phyloP scores from a whole-genome alignment of 495 filamentous ascomycete species.

The Hyaloscypha hepaticicola region DNA sequence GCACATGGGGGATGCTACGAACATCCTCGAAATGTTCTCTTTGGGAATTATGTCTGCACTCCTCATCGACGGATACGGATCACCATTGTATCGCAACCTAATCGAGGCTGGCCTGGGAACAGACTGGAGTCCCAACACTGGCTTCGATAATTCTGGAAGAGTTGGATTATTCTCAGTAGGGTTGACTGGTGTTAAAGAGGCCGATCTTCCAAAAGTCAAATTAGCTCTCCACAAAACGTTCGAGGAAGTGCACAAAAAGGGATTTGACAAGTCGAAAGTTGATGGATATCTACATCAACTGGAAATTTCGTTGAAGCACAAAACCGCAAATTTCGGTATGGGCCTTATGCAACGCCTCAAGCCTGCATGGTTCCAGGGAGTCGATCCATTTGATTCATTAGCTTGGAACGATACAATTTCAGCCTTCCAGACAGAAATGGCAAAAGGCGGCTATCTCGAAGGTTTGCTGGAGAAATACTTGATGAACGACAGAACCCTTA shows the following conservation, averaged over 20 bases:
- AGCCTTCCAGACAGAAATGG: conserved; percentile 72
- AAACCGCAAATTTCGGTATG: conserved; percentile 92
- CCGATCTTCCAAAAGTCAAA: conserved; percentile 74
- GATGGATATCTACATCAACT: conserved; percentile 92
- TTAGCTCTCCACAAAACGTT: conserved; percentile 68
- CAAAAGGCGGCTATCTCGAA: conserved; percentile 76
- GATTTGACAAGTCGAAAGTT: conserved; percentile 86
- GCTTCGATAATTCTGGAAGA: conserved; percentile 75
- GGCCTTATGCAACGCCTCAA: conserved; percentile 83
- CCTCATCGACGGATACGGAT: conserved; percentile 90
- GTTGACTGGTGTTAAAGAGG: conserved; percentile 77
- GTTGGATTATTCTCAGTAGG: conserved; percentile 86
- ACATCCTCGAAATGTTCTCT: conserved; percentile 85
- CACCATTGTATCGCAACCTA: conserved; percentile 85
- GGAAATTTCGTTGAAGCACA: conserved; percentile 87
- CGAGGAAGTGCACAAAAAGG: conserved; percentile 60
- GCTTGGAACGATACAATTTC: conserved; percentile 85
- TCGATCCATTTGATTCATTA: conserved; percentile 85
- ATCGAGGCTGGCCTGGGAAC: conserved; percentile 89
- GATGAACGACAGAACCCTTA: conserved; percentile 78
- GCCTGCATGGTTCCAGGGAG: conserved; percentile 90
- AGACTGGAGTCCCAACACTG: conserved; percentile 92
- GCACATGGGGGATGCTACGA: conserved; percentile 77
- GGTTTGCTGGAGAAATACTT: conserved; percentile 85
- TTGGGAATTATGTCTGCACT: conserved; percentile 76